phyloP scores from a whole-genome alignment of 148 eudicot species.

The Camellia lanceoleosa region DNA sequence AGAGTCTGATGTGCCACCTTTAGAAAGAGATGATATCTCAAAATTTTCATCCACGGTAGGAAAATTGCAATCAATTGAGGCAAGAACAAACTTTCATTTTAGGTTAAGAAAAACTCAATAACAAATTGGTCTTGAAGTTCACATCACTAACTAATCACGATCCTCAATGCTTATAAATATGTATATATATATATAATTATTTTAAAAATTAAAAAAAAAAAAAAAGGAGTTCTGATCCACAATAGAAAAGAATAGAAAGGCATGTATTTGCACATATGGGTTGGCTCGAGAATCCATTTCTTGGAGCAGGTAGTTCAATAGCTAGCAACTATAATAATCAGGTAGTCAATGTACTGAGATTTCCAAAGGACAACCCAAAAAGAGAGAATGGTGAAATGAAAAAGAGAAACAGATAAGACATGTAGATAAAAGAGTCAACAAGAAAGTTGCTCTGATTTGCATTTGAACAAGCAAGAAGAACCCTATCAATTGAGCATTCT shows the following conservation, averaged over 20 bases:
- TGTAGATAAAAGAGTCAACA: conserved; percentile 36
- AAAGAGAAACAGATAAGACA: conserved; percentile 23
- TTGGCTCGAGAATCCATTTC: background rate
- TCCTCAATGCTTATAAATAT: too few relatives aligned
- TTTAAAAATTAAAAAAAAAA: too few relatives aligned
- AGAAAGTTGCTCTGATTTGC: conserved; percentile 25
- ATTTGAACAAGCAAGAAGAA: conserved; percentile 39
- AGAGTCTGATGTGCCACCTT: conserved; percentile 10
- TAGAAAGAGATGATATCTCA: conserved; percentile 2
- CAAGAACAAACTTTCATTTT: background rate
- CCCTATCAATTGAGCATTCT: too few relatives aligned
- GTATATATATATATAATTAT: too few relatives aligned
- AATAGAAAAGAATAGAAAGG: too few relatives aligned
- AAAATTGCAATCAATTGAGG: background rate
- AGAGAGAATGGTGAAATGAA: conserved; percentile 6
- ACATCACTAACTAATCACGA: background rate
- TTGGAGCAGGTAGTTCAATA: conserved; percentile 2
- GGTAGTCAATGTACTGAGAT: background rate
- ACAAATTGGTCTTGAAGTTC: background rate
- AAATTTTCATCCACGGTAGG: background rate
- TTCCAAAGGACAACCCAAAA: background rate
- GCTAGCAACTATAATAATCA: conserved; percentile 4
- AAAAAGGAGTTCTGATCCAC: background rate
- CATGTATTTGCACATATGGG: too few relatives aligned
- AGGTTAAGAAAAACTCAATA: background rate